Evolutionary conservation across 2,329 filamentous ascomycete genomes (phyloP), one percentile per base, ranked within the genome.

Genomic region (Rhinocladiella mackenziei): DNA sequence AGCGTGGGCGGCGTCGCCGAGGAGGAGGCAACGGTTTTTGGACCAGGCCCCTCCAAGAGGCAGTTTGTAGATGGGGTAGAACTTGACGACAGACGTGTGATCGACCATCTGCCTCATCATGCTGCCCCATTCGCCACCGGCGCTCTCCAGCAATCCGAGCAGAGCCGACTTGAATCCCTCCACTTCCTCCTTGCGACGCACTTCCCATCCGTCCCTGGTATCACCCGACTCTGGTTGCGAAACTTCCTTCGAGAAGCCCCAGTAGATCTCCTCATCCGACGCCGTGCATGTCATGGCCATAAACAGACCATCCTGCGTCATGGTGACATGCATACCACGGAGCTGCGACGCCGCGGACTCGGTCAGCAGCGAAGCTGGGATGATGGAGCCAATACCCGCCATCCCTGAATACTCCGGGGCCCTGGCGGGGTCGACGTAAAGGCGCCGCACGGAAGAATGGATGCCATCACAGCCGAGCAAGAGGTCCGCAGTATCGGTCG

Each of bases 401-500:
- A 26, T 7, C 23, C 23, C 63, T 1, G 64, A 64, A 46, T 67
- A 68, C 17, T 59, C 60, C 6, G 65, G 56, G 4, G 13, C 34
- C 14, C 44, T 37, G 3, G 14, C 45, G 3, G 62, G 60, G 45
- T 65, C 58, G 25, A 68, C 56, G 37, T 61, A 54, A 2, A 51
- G 26, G 11, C 39, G 55, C 7, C 66, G 62, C 8, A 67, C 62
- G 20, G 52, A 45, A 1, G 65, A 68, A 38, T 68, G 65, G 18
- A 68, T 65, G 2, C 66, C 66, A 52, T 69, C 66, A 51, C 65
- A 68, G 1, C 65, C 66, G 10, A 69, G 49, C 3, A 65, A 28
- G 7, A 65, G n/a, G 47, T 62, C 58, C 2, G 57, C 61, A 0
- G 43, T 48, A 25, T 57, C 58, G 7, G 31, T 60, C 11, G 48